Conservation (phyloP, 2,329 filamentous ascomycete genomes). For the Xylariaceae sp. region DNA sequence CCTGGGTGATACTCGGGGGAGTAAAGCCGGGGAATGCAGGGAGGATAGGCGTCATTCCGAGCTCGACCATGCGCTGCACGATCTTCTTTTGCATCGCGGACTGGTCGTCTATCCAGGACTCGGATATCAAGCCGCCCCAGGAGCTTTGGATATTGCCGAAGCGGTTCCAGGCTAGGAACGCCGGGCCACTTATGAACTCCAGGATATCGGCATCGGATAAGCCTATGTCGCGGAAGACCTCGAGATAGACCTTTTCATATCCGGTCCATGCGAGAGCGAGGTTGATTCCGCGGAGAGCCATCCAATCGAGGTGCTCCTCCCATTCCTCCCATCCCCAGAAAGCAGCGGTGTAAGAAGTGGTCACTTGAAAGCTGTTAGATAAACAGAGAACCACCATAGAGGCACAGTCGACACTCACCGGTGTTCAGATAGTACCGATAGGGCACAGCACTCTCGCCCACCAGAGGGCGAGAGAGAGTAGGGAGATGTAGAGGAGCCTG, state of each 20-base stretch:
- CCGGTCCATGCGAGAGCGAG: slow-evolving; percentile 21
- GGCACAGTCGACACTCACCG: slow-evolving; percentile 6
- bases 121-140: slow-evolving; percentile 16
- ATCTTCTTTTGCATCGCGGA: slow-evolving; percentile 20
- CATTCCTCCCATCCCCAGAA: slow-evolving; percentile 23
- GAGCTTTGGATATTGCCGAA: slow-evolving; percentile 23
- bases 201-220: slow-evolving; percentile 19
- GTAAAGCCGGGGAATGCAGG: slow-evolving; percentile 20
- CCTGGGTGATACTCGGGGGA: slow-evolving; percentile 13
- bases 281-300: slow-evolving; percentile 21
- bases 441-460: slow-evolving; percentile 18
- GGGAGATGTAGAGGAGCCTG: slow-evolving; percentile 16
- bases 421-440: slow-evolving; percentile 23
- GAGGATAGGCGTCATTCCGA: slow-evolving; percentile 21
- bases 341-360: slow-evolving; percentile 20
- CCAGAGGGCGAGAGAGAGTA: slow-evolving; percentile 8
- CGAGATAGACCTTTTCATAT: slow-evolving; percentile 22
- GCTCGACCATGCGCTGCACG: slow-evolving; percentile 20
- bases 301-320: slow-evolving; percentile 23
- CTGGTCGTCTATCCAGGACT: slow-evolving; percentile 20
- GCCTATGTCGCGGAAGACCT: slow-evolving; percentile 22
- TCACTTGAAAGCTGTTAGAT: slow-evolving; percentile 18
- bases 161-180: slow-evolving; percentile 22
- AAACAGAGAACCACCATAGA: background rate
- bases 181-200: slow-evolving; percentile 18